phyloP scores from a whole-genome alignment of 2,329 filamentous ascomycete genomes.

The Hypoxylon sp. region DNA sequence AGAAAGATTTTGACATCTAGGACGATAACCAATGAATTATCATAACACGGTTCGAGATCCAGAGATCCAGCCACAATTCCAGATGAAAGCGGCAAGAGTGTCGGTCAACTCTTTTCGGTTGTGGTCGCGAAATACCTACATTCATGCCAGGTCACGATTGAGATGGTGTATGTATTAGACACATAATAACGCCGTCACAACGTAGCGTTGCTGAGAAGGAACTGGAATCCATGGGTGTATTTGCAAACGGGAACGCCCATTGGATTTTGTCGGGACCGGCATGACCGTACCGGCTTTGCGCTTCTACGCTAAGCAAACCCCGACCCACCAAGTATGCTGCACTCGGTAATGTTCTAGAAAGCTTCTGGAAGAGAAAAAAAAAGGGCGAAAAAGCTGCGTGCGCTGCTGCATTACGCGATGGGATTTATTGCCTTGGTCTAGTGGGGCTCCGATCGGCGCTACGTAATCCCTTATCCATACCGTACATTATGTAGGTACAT shows the following conservation, averaged over 20 bases:
- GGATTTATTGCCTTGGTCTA: slow-evolving; percentile 16
- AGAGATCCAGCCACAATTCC: slow-evolving; percentile 25
- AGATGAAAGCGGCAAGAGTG: slow-evolving; percentile 36
- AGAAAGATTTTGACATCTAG: slow-evolving; percentile 21
- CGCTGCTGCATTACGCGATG: slow-evolving; percentile 18
- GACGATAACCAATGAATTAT: slow-evolving; percentile 24
- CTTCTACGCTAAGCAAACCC: slow-evolving; percentile 28
- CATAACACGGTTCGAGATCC: slow-evolving; percentile 16
- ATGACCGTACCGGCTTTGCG: slow-evolving; percentile 42
- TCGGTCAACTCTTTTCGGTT: slow-evolving; percentile 25
- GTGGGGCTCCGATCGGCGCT: slow-evolving; percentile 35
- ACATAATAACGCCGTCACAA: slow-evolving; percentile 12
- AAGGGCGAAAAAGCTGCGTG: not conserved
- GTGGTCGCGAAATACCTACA: slow-evolving; percentile 14
- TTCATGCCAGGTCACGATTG: slow-evolving; percentile 5
- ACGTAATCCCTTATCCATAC: slow-evolving; percentile 38
- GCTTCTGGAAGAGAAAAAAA: slow-evolving; percentile 45
- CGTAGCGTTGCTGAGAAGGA: slow-evolving; percentile 13
- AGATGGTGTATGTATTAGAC: slow-evolving; percentile 14
- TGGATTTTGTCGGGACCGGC: slow-evolving; percentile 42
- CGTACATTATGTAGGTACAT: no score
- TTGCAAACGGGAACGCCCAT: slow-evolving; percentile 34
- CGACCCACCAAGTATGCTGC: slow-evolving; percentile 26
- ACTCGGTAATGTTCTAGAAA: slow-evolving; percentile 50
- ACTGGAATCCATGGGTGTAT: slow-evolving; percentile 11